A percentile compares a stretch with the other conserved stretches of the same genome.
phyloP scores from a whole-genome alignment of 2,329 filamentous ascomycete species.

The Fusarium albidum region DNA sequence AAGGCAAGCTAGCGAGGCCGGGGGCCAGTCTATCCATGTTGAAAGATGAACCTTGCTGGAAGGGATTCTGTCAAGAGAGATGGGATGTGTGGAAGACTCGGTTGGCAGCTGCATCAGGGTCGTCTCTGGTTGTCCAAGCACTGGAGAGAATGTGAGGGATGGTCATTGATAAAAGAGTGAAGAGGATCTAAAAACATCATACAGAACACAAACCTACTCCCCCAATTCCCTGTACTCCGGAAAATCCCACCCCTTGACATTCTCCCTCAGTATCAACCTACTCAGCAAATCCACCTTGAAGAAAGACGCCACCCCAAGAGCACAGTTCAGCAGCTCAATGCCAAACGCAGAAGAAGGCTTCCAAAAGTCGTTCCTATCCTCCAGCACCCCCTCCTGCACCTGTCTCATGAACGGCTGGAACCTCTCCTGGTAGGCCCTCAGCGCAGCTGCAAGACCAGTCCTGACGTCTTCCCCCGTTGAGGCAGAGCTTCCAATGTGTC shows the following conservation, averaged over 20 bases:
- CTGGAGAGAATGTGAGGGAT: no score
- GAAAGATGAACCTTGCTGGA: constrained; percentile 19
- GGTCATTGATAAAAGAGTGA: no score
- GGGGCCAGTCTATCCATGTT: constrained; percentile 14
- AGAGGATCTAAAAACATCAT: no score
- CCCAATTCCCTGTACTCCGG: constrained; percentile 10
- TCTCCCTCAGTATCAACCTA: constrained; percentile 5
- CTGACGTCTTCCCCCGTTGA: background rate
- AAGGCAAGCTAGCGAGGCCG: constrained; percentile 26
- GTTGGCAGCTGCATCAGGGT: no score
- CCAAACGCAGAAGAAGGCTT: constrained; percentile 3
- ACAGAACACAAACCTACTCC: no score
- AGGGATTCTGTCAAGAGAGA: constrained; percentile 19
- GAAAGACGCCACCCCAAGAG: constrained; percentile 3
- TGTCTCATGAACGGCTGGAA: constrained; percentile 15
- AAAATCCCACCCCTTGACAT: constrained; percentile 7
- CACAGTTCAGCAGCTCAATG: background rate
- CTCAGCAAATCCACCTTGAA: constrained; percentile 1
- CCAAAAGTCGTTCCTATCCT: background rate
- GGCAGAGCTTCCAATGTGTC: background rate
- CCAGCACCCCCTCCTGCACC: constrained; percentile 6
- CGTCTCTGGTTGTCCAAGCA: no score
- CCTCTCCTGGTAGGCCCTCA: constrained; percentile 7
- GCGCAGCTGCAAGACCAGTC: background rate
- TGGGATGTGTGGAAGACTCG: constrained; percentile 25